Evolutionary conservation across 176 grass and related monocot species (phyloP).

Genomic region (Poa annua): DNA sequence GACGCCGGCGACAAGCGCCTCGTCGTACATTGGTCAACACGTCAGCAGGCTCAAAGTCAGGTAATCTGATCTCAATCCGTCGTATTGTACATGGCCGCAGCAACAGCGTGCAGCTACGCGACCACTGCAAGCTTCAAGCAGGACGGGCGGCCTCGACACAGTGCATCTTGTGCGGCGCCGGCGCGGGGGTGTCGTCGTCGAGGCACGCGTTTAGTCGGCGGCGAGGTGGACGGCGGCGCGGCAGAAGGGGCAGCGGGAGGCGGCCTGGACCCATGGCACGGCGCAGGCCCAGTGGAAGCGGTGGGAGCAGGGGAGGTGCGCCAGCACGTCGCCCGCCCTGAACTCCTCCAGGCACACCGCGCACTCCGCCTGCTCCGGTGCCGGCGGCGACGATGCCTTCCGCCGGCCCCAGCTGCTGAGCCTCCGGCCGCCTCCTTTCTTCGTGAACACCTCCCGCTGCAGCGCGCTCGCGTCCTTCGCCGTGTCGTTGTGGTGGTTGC

Average conservation of each 20-base stretch:
- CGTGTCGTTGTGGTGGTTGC: neutral
- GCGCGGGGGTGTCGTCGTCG: no score
- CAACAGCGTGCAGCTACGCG: no score
- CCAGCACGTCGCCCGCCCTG: conserved; percentile 57
- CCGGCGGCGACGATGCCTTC: conserved; percentile 32
- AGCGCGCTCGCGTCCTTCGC: neutral
- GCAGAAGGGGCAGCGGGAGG: conserved; percentile 76
- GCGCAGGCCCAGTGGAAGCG: conserved; percentile 90
- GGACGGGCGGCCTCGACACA: no score
- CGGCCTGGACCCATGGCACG: conserved; percentile 75
- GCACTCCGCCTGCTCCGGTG: conserved; percentile 50
- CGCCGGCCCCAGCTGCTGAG: conserved; percentile 57
- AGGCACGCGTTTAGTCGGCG: neutral
- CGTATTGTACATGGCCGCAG: no score
- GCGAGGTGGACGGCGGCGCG: conserved; percentile 47
- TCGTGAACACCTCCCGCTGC: conserved; percentile 58
- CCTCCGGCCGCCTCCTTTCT: neutral
- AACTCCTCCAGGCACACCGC: conserved; percentile 93
- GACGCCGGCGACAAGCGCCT: no score
- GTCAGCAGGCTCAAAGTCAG: no score
- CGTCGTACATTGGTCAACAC: no score
- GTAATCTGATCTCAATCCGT: no score
- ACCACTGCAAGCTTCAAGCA: no score
- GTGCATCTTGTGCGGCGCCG: no score
- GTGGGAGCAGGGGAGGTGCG: conserved; percentile 79